Evolutionary conservation across 1,139 yeast genomes (phyloP), one percentile per base, ranked within the genome.

Genomic region (Meyerozyma athensensis): DNA sequence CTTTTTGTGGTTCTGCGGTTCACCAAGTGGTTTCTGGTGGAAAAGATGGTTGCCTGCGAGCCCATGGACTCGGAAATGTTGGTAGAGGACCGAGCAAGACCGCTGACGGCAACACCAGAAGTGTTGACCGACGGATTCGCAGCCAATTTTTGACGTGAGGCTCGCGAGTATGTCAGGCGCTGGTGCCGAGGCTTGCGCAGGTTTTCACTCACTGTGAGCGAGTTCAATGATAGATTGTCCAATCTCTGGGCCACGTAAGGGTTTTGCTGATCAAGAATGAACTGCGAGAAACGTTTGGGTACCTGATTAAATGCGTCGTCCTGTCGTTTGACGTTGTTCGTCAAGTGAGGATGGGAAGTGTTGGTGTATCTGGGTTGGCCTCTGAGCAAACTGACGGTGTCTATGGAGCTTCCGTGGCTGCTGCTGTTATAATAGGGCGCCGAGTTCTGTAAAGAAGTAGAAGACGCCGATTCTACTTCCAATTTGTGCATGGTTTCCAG

Each of bases 11-110:
- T 6, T 12, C 32, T 5, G 19, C 32, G 19, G 32, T 7, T 28
- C 3, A 17, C 10, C 8, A 28, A 20, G 13, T 33, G 31, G 21
- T 44, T 39, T 43, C 73, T 51, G 3, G 74, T 69, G 16, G 73
- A 67, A 42, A 70, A 69, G 18, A 70, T 68, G 1, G 75, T 70
- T 8, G 72, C 74, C 43, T 68, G 74, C 0, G 73, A 66, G 3
- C 45, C 49, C 51, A 46, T 46, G 47, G 45, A 46, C 14, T 38
- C 39, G 23, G 48, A 44, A 22, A 46, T 47, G 23, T 22, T 16
- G 31, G 21, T 20, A 13, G 16, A 22, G 19, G 30, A 35, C 19
- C 17, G 24, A 13, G 5, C 33, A 12, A 28, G 13, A 12, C 23
- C 21, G 18, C 18, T 23, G 14, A 21, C 12, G 35, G 12, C 16